Conservation (phyloP, 805 yeast species). For the Debaryomyces tyrocola region DNA sequence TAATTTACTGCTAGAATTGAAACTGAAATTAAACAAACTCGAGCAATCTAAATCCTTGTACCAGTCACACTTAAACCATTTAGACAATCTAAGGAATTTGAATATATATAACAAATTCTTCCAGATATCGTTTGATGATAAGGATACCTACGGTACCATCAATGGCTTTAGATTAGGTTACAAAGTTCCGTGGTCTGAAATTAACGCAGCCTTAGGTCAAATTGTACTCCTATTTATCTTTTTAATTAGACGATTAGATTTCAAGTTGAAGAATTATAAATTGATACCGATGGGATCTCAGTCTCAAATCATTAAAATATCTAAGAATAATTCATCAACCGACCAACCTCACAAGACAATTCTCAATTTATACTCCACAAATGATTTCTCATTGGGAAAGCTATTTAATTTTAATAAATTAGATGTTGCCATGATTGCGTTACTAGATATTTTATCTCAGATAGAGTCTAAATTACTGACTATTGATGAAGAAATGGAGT, state of each 20-base stretch:
- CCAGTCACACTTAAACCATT: slow-evolving; percentile 58
- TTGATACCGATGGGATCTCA: slow-evolving; percentile 82
- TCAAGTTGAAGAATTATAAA: slow-evolving; percentile 58
- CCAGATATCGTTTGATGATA: slow-evolving; percentile 68
- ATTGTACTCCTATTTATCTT: slow-evolving; percentile 68
- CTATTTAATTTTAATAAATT: slow-evolving; percentile 71
- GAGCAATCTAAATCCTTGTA: slow-evolving; percentile 65
- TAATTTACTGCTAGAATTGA: slow-evolving; percentile 51
- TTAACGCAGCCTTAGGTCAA: slow-evolving; percentile 90
- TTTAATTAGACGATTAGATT: slow-evolving; percentile 53
- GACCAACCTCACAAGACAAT: slow-evolving; percentile 28
- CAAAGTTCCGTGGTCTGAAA: slow-evolving; percentile 84
- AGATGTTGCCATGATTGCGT: slow-evolving; percentile 79
- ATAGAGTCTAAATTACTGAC: slow-evolving; percentile 45
- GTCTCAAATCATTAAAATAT: slow-evolving; percentile 67
- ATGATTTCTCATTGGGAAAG: slow-evolving; percentile 72
- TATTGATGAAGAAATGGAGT: slow-evolving; percentile 55
- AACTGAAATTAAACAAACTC: slow-evolving; percentile 51
- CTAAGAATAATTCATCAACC: slow-evolving; percentile 17
- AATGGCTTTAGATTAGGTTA: slow-evolving; percentile 82
- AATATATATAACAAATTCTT: slow-evolving; percentile 86
- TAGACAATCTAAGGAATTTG: slow-evolving; percentile 69
- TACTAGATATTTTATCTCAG: slow-evolving; percentile 60
- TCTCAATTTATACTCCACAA: slow-evolving; percentile 62
- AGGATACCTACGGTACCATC: slow-evolving; percentile 80